Conservation (phyloP, 192 early-diverging fungal species). For the Anaeromyces robustus region DNA sequence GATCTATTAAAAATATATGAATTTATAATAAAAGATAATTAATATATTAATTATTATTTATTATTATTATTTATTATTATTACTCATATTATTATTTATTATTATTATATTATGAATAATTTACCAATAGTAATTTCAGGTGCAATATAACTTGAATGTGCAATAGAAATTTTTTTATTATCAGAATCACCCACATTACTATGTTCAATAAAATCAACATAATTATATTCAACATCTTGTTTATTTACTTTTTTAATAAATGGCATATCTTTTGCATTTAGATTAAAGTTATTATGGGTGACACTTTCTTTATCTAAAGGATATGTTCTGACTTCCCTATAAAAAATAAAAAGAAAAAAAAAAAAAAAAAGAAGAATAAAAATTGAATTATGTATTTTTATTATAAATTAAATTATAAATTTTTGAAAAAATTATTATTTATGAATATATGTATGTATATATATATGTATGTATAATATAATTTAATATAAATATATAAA, state of each 20-base stretch:
- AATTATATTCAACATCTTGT: neutral
- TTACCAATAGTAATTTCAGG: neutral
- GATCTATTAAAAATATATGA: no score
- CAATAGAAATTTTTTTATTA: neutral
- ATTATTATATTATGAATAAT: neutral
- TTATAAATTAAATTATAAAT: no score
- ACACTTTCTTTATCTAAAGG: neutral
- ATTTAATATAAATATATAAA: no score
- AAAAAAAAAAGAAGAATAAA: neutral
- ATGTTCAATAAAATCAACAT: neutral
- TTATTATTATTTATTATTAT: no score
- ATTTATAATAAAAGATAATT: no score
- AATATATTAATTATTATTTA: no score
- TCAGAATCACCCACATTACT: neutral
- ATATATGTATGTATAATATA: no score
- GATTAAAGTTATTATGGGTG: neutral
- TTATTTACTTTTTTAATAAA: neutral
- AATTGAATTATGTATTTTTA: no score
- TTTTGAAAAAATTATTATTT: no score
- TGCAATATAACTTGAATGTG: neutral
- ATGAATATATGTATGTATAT: no score
- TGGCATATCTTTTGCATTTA: rapidly evolving
- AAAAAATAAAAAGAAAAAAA: neutral
- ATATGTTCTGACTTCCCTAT: neutral
- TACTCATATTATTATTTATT: neutral